These are phyloP conservation scores for Thozetella sp. DNA, from an alignment of 495 filamentous ascomycete species.

Conservation along the genomic window DNA sequence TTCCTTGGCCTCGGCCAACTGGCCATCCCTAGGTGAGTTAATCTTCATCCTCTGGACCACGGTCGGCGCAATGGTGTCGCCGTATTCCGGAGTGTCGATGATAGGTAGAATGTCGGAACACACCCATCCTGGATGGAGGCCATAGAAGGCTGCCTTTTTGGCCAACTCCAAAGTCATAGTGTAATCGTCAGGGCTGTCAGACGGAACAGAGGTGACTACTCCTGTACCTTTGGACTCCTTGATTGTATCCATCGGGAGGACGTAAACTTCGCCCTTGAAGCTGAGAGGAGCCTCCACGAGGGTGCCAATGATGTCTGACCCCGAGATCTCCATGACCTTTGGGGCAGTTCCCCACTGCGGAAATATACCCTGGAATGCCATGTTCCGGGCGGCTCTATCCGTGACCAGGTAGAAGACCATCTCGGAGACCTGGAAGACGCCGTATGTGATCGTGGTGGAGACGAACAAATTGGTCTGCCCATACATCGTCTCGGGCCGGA, in stretches of 20 bases:
- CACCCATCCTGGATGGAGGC: constrained; percentile 92
- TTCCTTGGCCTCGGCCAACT: constrained; percentile 88
- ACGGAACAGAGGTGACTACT: constrained; percentile 92
- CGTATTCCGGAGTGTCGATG: constrained; percentile 89
- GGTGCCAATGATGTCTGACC: constrained; percentile 77
- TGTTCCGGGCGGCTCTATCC: constrained; percentile 84
- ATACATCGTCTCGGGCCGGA: constrained; percentile 95
- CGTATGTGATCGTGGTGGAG: constrained; percentile 49
- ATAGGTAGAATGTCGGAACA: constrained; percentile 80
- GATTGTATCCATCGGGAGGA: constrained; percentile 90
- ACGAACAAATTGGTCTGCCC: constrained; percentile 96
- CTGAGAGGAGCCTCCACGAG: constrained; percentile 84
- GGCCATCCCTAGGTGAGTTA: constrained; percentile 86
- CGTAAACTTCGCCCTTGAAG: constrained; percentile 74
- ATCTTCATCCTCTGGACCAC: constrained; percentile 90
- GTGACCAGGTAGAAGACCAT: constrained; percentile 85
- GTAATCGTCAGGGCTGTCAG: constrained; percentile 91
- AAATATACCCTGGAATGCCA: constrained; percentile 87
- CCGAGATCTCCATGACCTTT: constrained; percentile 65
- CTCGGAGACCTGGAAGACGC: constrained; percentile 33
- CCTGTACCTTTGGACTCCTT: constrained; percentile 90
- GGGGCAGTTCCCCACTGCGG: constrained; percentile 65
- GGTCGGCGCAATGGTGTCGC: constrained; percentile 73
- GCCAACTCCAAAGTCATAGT: constrained; percentile 80
- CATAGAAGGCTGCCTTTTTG: constrained; percentile 92